Base-by-base conservation (phyloP, 2,329 filamentous ascomycete genomes). In the Beauveria australis region DNA sequence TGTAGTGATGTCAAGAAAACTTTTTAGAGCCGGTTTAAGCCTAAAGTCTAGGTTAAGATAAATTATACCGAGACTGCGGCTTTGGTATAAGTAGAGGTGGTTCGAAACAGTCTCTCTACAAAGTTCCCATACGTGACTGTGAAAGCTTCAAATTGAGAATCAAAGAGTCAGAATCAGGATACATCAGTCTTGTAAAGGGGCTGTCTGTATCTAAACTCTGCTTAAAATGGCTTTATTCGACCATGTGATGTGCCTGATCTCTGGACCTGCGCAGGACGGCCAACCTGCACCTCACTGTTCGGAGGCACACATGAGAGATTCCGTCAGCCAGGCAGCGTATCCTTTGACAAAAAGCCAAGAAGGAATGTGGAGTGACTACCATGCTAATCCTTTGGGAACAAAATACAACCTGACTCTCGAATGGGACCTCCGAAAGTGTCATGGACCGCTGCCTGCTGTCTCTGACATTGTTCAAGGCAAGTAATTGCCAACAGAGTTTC, bases 391-490 rank as follows among this genome's bases (percentile, higher is more conserved):
- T 2, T 19, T 24, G 33, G 55, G 62, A 40, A 63, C 62, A 52
- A 61, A 63, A 41, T 63, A 63, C 37, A 61, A 63, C 28, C 55
- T 63, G 24, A 63, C 62, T 14, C 24, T 63, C 16, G 62, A 63
- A 48, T 61, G 49, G 54, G 37, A 63, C 33, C 53, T 62, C 19
- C 46, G 37, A 41, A 16, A 40, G 40, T 51, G 26, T 28, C 28
- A 33, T 3, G 43, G 22, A 16, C 14, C 37, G 28, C 19, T 5
- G 5, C 57, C 52, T 18, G 24, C 33, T 33, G 52, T 60, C 26
- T 58, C 26, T 10, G 47, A 49, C 47, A 28, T 49, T 28, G 24
- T n/a, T n/a, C 24, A 30, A 28, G 24, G 47, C 12, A 12, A 49
- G 47, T 24, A 30, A 10, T 3, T 18, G 47, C 3, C 47, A 24